A percentile compares a stretch with the other conserved stretches of the same genome.
These are phyloP conservation scores for Sanghuangporus baumii DNA, from an alignment of 1,284 basidiomycete species.

Conservation along the genomic window DNA sequence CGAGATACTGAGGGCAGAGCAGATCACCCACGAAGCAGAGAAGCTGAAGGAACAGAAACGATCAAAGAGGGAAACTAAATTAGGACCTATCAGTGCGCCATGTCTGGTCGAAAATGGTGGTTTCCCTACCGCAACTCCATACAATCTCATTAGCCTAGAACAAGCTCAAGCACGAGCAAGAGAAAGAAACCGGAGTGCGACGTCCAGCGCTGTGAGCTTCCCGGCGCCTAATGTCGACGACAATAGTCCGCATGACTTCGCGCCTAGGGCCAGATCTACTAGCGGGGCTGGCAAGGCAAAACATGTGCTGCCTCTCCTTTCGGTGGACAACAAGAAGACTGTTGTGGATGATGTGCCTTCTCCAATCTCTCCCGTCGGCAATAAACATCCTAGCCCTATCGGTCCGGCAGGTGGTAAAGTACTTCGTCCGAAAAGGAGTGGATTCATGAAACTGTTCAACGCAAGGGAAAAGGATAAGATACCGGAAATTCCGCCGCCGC, in stretches of 20 bases:
- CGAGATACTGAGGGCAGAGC: not conserved
- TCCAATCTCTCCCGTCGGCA: not conserved
- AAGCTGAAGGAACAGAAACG: slow-evolving; percentile 2
- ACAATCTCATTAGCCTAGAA: slow-evolving; percentile 67
- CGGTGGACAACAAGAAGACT: not conserved
- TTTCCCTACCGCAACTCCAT: slow-evolving; percentile 39
- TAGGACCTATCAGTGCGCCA: slow-evolving; percentile 30
- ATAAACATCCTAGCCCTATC: slow-evolving; percentile 11
- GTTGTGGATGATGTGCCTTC: not conserved
- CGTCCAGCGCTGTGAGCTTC: slow-evolving; percentile 23
- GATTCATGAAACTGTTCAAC: slow-evolving; percentile 75
- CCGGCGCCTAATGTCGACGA: slow-evolving; percentile 18
- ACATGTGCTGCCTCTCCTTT: not conserved
- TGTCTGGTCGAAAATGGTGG: slow-evolving; percentile 37
- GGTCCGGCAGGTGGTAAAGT: slow-evolving; percentile 33
- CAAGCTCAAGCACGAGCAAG: slow-evolving; percentile 62
- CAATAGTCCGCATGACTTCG: slow-evolving; percentile 22
- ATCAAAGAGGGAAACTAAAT: slow-evolving; percentile 29
- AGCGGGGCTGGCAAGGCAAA: slow-evolving; percentile 55
- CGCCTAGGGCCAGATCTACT: slow-evolving; percentile 42
- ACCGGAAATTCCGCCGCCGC: slow-evolving; percentile 39
- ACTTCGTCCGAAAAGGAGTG: slow-evolving; percentile 71
- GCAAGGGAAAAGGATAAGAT: slow-evolving; percentile 45
- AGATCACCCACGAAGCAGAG: not conserved
- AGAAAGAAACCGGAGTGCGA: slow-evolving; percentile 48